A percentile compares a stretch with the other conserved stretches of the same genome.
phyloP scores from a whole-genome alignment of 192 early-diverging fungal species.

The Blastocladiella britannica region DNA sequence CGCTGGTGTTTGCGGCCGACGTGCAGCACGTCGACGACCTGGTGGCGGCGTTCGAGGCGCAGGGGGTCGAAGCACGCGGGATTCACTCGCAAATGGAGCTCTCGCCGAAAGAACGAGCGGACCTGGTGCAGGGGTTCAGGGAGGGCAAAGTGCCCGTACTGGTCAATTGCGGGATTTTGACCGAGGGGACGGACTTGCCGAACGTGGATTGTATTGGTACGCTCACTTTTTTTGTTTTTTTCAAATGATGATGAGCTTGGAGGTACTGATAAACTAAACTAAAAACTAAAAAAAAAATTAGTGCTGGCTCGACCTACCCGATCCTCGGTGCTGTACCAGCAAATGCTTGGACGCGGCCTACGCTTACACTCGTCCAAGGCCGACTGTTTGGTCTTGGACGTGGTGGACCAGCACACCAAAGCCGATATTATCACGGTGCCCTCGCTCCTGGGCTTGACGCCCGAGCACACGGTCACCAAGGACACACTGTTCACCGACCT shows the following conservation, averaged over 20 bases:
- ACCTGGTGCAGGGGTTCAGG: slow-evolving; percentile 38
- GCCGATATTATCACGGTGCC: slow-evolving; percentile 44
- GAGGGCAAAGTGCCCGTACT: slow-evolving; percentile 43
- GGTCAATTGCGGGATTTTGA: slow-evolving; percentile 74
- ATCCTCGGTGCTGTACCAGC: slow-evolving; percentile 67
- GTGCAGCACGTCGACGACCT: slow-evolving; percentile 50
- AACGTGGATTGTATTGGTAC: slow-evolving; percentile 52
- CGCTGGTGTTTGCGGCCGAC: slow-evolving; percentile 74
- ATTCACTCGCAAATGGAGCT: slow-evolving; percentile 31
- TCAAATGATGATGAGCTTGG: not conserved
- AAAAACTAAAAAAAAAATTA: not conserved
- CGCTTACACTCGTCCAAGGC: slow-evolving; percentile 36
- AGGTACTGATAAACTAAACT: too few relatives aligned
- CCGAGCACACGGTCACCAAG: slow-evolving; percentile 16
- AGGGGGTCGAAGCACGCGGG: slow-evolving; percentile 17
- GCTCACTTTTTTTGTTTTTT: not conserved
- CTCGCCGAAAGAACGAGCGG: slow-evolving; percentile 20
- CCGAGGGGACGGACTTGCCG: slow-evolving; percentile 74
- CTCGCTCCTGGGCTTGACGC: slow-evolving; percentile 57
- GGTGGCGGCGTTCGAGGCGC: slow-evolving; percentile 20
- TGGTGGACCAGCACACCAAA: slow-evolving; percentile 48
- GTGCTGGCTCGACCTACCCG: slow-evolving; percentile 68
- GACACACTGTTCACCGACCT: not conserved
- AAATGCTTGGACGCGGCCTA: slow-evolving; percentile 92
- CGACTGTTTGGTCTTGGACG: slow-evolving; percentile 66